Percentiles rank a stretch among this genome's conserved stretches.
phyloP scores from a whole-genome alignment of 23 red algal species.

The Gracilaria vermiculophylla region DNA sequence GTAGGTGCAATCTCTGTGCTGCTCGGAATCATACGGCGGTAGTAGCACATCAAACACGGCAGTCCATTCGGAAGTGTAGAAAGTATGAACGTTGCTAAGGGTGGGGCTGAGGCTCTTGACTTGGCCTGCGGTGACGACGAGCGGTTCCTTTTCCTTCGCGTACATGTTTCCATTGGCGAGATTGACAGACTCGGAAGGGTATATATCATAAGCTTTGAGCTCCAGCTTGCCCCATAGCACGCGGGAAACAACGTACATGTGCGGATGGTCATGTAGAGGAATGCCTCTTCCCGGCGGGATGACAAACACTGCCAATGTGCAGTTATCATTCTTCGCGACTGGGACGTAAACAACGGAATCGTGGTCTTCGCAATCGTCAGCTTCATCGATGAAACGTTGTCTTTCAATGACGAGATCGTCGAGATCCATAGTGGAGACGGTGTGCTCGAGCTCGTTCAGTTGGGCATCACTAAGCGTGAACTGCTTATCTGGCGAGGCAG shows the following conservation, averaged over 20 bases:
- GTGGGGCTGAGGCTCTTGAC: constrained; percentile 27
- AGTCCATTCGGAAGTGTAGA: constrained; percentile 43
- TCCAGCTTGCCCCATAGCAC: constrained; percentile 50
- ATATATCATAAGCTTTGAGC: constrained; percentile 41
- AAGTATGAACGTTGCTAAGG: constrained; percentile 39
- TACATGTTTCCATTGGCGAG: neutral
- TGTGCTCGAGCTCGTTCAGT: neutral
- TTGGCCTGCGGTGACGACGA: neutral
- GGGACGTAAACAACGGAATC: constrained; percentile 34
- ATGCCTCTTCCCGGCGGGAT: constrained; percentile 61
- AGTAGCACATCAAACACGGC: constrained; percentile 64
- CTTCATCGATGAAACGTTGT: constrained; percentile 30
- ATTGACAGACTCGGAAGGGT: neutral
- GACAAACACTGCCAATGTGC: constrained; percentile 62
- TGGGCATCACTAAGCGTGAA: neutral
- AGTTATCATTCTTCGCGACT: constrained; percentile 13
- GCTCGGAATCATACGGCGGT: constrained; percentile 27
- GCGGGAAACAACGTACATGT: constrained; percentile 58
- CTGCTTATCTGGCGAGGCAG: neutral
- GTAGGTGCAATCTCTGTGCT: constrained; percentile 31
- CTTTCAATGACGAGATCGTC: constrained; percentile 4
- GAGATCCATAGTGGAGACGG: constrained; percentile 2
- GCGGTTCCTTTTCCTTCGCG: neutral
- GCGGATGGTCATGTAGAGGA: constrained; percentile 75
- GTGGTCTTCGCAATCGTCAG: neutral